Evolutionary conservation across 2,329 filamentous ascomycete species (phyloP), one percentile per base, ranked within the genome.

Genomic region (Penicillium sp.): DNA sequence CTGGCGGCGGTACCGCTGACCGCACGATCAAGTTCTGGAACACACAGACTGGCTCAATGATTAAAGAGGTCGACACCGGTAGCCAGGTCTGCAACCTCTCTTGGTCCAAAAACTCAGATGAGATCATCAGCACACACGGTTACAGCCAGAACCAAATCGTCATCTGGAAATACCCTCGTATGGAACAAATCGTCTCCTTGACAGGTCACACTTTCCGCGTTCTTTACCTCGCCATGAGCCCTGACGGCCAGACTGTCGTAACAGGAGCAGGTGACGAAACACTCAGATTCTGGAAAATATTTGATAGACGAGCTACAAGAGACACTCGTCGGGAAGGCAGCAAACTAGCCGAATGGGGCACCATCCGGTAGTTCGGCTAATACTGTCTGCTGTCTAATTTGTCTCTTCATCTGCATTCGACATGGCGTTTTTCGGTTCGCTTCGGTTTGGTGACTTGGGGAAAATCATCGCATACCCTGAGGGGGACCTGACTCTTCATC

Each of bases 111-210:
- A 96, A 97, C 75, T 96, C 91, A 8, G 96, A 97, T 73, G 94
- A 99, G 75, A 92, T 99, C 57, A 93, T 99, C 54, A 93, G 89
- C 50, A 99, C 94, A 1, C 94, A 99, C 71, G 94, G 94, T 7
- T 99, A 97, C 78, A 93, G 89, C 66, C 94, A 99, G 72, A 97
- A 99, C 73, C 94, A 97, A 75, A 97, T 99, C 68, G 93, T 97
- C 38, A 91, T 99, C 55, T 99, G 94, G 94, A 99, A 99, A 72
- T 99, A 99, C 71, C 94, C 94, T 1, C 93, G 89, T 65, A 97
- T 99, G 94, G 91, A 91, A 49, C 94, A 97, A 73, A 92, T 99
- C 9, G 93, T 91, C 41, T 96, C 91, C 65, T 81, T 99, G 45
- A 99, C 94, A 0, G 94, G 94, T 0, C 94, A 99, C 74, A 99